Evolutionary conservation across 2,329 filamentous ascomycete species (phyloP).

Genomic region (Macrophomina tecta): DNA sequence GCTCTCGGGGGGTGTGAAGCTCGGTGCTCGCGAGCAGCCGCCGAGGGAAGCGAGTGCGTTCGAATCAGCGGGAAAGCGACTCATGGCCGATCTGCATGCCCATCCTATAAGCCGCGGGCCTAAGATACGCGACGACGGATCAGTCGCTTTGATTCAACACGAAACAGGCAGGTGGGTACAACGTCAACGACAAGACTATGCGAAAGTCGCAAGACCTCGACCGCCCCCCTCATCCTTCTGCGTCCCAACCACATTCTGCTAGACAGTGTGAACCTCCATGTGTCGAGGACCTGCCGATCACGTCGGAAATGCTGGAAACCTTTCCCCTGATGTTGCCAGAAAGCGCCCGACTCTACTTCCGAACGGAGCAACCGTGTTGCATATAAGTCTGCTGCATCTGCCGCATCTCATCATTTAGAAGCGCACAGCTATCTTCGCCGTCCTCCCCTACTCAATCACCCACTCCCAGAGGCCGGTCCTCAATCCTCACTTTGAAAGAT

Average conservation of each 20-base stretch:
- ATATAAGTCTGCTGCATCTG: too few relatives aligned
- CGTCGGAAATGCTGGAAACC: too few relatives aligned
- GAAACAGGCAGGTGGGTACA: constrained; percentile 4
- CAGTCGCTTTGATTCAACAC: neutral
- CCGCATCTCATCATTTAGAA: too few relatives aligned
- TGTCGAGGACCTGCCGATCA: too few relatives aligned
- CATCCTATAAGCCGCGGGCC: neutral
- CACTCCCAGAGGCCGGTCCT: neutral
- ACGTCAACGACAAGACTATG: neutral
- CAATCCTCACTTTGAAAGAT: neutral
- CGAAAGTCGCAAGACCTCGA: neutral
- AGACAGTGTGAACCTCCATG: neutral
- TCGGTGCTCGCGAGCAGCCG: neutral
- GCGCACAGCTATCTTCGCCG: neutral
- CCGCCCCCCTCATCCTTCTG: neutral
- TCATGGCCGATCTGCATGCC: neutral
- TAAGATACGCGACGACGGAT: neutral
- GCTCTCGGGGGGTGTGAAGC: neutral
- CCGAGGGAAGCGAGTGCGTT: neutral
- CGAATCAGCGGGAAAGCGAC: neutral
- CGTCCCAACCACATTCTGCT: neutral
- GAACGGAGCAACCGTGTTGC: too few relatives aligned
- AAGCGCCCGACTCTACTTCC: too few relatives aligned
- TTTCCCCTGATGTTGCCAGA: too few relatives aligned
- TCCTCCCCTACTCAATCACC: neutral